Conservation (phyloP, 164 flowering plant species). For the Magnolia kwangsiensis region DNA sequence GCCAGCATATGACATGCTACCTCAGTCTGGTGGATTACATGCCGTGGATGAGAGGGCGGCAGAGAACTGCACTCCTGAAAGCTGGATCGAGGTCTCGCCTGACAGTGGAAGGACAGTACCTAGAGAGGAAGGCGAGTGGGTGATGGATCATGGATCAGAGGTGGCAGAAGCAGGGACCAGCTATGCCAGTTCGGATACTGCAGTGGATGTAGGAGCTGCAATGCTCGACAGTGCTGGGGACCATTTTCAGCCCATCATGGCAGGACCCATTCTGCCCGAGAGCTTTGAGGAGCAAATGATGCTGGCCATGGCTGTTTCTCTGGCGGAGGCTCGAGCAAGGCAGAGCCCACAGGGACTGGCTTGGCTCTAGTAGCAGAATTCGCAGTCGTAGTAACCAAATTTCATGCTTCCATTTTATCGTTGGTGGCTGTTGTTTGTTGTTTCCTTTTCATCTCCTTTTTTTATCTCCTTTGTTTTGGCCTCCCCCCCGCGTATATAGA, state of each 20-base stretch:
- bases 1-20: conserved; percentile 27
- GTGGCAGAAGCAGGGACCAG: conserved; percentile 70
- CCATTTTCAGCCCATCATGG: conserved; percentile 29
- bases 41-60: conserved; percentile 22
- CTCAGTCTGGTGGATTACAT: conserved; percentile 27
- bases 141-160: conserved; percentile 42
- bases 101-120: conserved; percentile 25
- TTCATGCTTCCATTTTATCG: neutral
- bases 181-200: conserved; percentile 50
- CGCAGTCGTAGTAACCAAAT: no score
- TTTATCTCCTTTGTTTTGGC: neutral
- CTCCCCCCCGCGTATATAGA: no score
- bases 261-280: conserved; percentile 62
- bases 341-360: conserved; percentile 48
- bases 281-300: conserved; percentile 96
- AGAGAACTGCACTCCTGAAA: conserved; percentile 30
- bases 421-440: neutral
- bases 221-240: conserved; percentile 26
- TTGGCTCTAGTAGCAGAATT: conserved; percentile 42
- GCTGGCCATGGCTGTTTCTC: conserved; percentile 92
- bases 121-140: conserved; percentile 45
- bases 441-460: neutral
- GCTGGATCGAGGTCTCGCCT: conserved; percentile 29
- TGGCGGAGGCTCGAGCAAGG: conserved; percentile 73
- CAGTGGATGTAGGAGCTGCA: conserved; percentile 32